phyloP scores from a whole-genome alignment of 2,329 filamentous ascomycete genomes.

The Fusarium secorum region DNA sequence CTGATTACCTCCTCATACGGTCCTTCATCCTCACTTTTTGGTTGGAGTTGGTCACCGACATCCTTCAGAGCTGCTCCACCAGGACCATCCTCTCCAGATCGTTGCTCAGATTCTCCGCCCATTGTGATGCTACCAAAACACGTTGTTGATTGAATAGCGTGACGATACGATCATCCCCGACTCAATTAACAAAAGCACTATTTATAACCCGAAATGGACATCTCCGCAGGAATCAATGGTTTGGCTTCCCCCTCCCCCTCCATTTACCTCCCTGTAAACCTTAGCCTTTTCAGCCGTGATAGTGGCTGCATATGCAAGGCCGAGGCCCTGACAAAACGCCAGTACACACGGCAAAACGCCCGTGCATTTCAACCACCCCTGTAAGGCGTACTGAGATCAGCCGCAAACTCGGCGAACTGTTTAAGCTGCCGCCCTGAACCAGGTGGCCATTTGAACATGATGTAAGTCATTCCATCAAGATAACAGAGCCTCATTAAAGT shows the following conservation, averaged over 20 bases:
- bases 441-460: not conserved
- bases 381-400: not conserved
- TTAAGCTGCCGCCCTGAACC: not conserved
- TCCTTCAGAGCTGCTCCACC: not conserved
- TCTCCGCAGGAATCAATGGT: not conserved
- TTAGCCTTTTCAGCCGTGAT: not conserved
- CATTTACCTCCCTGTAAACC: not conserved
- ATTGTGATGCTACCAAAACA: not conserved
- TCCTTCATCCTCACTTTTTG: not conserved
- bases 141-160: not conserved
- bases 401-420: not conserved
- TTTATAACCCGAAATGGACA: not conserved
- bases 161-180: fast-evolving
- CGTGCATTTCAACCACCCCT: not conserved
- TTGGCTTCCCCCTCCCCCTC: not conserved
- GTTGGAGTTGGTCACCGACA: not conserved
- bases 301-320: not conserved
- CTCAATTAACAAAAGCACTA: not conserved
- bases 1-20: not conserved
- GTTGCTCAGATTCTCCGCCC: not conserved
- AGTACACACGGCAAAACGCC: not conserved
- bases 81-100: not conserved
- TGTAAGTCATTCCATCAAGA: not conserved
- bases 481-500: fast-evolving
- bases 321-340: not conserved